A percentile compares a stretch with the other conserved stretches of the same genome.
Evolutionary conservation across 1,139 yeast genomes (phyloP).

Genomic region (Saccharomyces hybrid): DNA sequence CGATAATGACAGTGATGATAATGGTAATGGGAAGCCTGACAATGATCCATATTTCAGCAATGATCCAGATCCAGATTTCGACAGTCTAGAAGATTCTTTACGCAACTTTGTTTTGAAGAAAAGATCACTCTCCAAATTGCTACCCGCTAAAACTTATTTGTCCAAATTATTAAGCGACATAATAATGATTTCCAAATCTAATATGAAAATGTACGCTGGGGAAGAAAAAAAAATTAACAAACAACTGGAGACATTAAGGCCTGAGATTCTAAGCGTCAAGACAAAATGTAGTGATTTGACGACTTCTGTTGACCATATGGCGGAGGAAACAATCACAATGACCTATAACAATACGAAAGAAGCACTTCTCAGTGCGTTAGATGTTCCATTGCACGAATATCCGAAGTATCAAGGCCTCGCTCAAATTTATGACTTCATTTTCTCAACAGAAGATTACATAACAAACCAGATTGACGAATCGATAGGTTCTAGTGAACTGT

Average conservation of each 20-base stretch:
- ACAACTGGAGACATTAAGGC: slow-evolving; percentile 52
- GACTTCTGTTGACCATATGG: slow-evolving; percentile 52
- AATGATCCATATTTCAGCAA: slow-evolving; percentile 25
- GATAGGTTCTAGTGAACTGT: slow-evolving; percentile 59
- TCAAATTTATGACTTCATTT: slow-evolving; percentile 64
- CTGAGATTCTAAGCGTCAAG: slow-evolving; percentile 52
- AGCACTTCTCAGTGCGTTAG: slow-evolving; percentile 48
- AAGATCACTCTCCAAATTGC: slow-evolving; percentile 77
- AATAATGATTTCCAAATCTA: slow-evolving; percentile 50
- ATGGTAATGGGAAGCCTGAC: slow-evolving; percentile 35
- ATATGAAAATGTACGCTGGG: slow-evolving; percentile 46
- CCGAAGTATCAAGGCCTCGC: slow-evolving; percentile 57
- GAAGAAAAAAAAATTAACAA: slow-evolving; percentile 41
- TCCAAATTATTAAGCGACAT: slow-evolving; percentile 64
- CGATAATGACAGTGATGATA: slow-evolving; percentile 35
- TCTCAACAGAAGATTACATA: slow-evolving; percentile 60
- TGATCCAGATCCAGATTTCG: slow-evolving; percentile 55
- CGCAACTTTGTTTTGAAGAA: slow-evolving; percentile 84
- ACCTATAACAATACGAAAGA: slow-evolving; percentile 56
- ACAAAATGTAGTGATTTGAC: slow-evolving; percentile 47
- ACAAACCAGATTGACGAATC: slow-evolving; percentile 55
- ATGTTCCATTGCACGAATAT: slow-evolving; percentile 50
- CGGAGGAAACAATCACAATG: slow-evolving; percentile 53
- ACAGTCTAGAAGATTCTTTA: slow-evolving; percentile 73
- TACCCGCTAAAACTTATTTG: slow-evolving; percentile 87